Percentiles rank a stretch among this genome's conserved stretches.
phyloP scores from a whole-genome alignment of 108 stramenopile species.

The Poteriospumella lacustris region DNA sequence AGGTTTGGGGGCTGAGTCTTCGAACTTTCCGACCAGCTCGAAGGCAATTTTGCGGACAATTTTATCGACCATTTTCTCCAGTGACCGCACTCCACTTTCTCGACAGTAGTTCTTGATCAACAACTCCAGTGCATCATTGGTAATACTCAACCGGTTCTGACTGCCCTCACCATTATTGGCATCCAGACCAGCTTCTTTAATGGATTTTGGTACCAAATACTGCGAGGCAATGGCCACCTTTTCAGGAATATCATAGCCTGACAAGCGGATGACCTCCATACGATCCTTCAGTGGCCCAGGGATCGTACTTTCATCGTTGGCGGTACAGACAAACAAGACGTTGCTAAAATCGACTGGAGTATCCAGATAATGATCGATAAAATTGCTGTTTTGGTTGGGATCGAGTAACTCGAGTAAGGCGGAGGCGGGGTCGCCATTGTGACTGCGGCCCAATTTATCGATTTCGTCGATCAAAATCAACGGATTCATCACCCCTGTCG shows the following conservation, averaged over 20 bases:
- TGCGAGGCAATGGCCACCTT: conserved; percentile 90
- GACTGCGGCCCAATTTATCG: conserved; percentile 84
- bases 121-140: conserved; percentile 72
- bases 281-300: conserved; percentile 90
- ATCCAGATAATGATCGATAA: conserved; percentile 94
- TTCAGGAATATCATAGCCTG: conserved; percentile 93
- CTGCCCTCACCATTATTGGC: conserved; percentile 41
- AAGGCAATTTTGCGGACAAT: conserved; percentile 80
- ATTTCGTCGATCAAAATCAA: conserved; percentile 95
- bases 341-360: conserved; percentile 93
- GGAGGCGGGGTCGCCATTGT: conserved; percentile 86
- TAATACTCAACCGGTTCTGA: conserved; percentile 63
- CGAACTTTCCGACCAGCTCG: conserved; percentile 69
- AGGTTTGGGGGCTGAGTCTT: conserved; percentile 56
- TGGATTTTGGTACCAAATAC: conserved; percentile 88
- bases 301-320: conserved; percentile 83
- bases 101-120: conserved; percentile 91
- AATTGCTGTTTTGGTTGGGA: conserved; percentile 79
- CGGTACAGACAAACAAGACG: conserved; percentile 94
- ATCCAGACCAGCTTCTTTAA: conserved; percentile 71
- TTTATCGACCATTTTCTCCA: conserved; percentile 89
- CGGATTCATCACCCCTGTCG: conserved; percentile 72
- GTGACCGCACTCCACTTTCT: conserved; percentile 90
- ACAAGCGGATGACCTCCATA: conserved; percentile 93
- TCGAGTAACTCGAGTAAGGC: conserved; percentile 86